phyloP scores from a whole-genome alignment of 176 grass and related monocot species.

The Cenchrus purpureus region DNA sequence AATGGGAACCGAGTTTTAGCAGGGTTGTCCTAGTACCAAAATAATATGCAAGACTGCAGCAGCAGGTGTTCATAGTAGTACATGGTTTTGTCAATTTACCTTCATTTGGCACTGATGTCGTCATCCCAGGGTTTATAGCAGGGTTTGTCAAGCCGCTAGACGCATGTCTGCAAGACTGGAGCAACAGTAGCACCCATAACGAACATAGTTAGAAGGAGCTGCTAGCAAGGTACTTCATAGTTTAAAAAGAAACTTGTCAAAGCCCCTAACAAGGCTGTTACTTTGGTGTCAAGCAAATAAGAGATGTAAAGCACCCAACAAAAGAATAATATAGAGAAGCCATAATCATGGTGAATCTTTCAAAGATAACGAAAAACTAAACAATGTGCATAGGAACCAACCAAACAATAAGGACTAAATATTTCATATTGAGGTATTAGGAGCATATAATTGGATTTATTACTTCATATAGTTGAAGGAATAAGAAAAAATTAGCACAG shows the following conservation, averaged over 20 bases:
- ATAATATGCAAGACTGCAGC: background rate
- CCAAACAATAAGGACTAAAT: background rate
- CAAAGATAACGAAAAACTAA: background rate
- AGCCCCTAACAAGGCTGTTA: background rate
- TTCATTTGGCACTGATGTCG: background rate
- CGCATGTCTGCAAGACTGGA: background rate
- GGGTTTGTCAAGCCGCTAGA: background rate
- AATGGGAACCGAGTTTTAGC: background rate
- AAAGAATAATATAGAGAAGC: background rate
- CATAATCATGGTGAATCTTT: background rate
- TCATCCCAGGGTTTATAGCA: background rate
- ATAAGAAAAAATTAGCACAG: background rate
- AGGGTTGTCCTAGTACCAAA: background rate
- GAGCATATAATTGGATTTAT: too few species aligned
- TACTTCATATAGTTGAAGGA: background rate
- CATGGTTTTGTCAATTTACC: background rate
- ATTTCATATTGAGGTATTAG: too few species aligned
- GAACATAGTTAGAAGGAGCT: background rate
- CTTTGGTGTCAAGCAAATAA: too few species aligned
- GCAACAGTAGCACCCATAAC: constrained; percentile 14
- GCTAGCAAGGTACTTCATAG: background rate
- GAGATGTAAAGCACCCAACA: background rate
- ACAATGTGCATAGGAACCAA: background rate
- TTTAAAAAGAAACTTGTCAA: background rate
- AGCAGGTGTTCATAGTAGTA: background rate